phyloP scores from a whole-genome alignment of 495 filamentous ascomycete genomes.

The Tricharina praecox region DNA sequence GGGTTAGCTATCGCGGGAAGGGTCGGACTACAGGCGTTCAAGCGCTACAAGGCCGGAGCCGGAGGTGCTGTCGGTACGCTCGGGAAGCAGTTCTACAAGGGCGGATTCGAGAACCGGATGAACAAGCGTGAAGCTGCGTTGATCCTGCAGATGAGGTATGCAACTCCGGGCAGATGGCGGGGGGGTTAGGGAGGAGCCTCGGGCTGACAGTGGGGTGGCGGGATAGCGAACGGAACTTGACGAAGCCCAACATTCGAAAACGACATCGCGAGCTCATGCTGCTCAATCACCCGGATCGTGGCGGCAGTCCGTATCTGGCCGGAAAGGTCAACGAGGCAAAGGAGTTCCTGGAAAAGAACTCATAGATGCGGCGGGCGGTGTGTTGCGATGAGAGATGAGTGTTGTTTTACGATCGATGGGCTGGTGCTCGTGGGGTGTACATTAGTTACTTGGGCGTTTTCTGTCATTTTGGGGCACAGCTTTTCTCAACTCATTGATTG shows the following conservation, averaged over 20 bases:
- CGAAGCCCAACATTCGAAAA: constrained; percentile 86
- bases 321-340: constrained; percentile 98
- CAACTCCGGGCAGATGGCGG: constrained; percentile 5
- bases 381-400: no score
- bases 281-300: constrained; percentile 92
- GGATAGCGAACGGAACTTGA: constrained; percentile 60
- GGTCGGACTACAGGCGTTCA: constrained; percentile 74
- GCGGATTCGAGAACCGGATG: constrained; percentile 91
- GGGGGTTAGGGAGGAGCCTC: background rate
- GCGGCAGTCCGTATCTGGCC: constrained; percentile 87
- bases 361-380: no score
- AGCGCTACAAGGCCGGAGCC: constrained; percentile 56
- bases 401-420: no score
- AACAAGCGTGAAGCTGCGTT: constrained; percentile 75
- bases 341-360: constrained; percentile 75
- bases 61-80: constrained; percentile 40
- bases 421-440: background rate
- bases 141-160: constrained; percentile 80
- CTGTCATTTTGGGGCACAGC: background rate
- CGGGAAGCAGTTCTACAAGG: constrained; percentile 88
- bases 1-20: constrained; percentile 38
- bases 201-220: background rate
- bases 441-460: background rate
- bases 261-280: constrained; percentile 94
- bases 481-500: constrained; percentile 1